Evolutionary conservation across 768 basidiomycete genomes (phyloP), one percentile per base, ranked within the genome.

Genomic region (Filobasidium wieringae): DNA sequence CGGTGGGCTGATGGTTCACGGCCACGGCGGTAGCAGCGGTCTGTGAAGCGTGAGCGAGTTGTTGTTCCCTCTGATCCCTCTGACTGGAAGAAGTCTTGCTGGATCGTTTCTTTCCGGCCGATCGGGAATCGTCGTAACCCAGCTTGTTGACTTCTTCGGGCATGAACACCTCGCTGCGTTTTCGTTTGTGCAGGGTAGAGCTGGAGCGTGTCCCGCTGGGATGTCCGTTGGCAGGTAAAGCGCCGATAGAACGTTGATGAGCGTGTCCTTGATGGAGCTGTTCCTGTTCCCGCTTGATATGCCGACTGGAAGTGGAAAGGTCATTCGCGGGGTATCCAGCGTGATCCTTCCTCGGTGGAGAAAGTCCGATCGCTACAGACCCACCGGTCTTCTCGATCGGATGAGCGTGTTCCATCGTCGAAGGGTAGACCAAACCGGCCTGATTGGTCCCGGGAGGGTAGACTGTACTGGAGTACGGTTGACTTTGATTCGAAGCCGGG

Each of bases 21-120:
- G 36, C n/a, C 30, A 27, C 19, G 33, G 37, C 33, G 31, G 29
- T 33, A 39, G 30, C 12, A 50, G 50, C 22, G 54, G 61, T 27
- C 54, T 64, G 64, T 47, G 66, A 60, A 22, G 66, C 65, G 26
- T 66, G 66, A 2, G 61, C 41, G 4, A 60, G 64, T 6, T 51
- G 54, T 43, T 69, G 68, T 49, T 60, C 37, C 37, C 37, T 40
- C 37, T 40, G 37, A 40, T 40, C 37, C 17, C 37, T 15, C 11
- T 15, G 15, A 40, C 37, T 22, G 37, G 55, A 39, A 66, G 68
- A n/a, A 68, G 65, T 53, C 24, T 64, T 58, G 51, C 30, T 58
- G 14, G 60, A 50, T 26, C 57, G 39, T 55, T 60, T 53, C 40
- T 51, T 37, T 40, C 45, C 39, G 36, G 33, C 15, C 5, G 43